Percentiles rank a stretch among this genome's conserved stretches.
Conservation (phyloP, 2,329 filamentous ascomycete species). For the Monosporascus sp. region DNA sequence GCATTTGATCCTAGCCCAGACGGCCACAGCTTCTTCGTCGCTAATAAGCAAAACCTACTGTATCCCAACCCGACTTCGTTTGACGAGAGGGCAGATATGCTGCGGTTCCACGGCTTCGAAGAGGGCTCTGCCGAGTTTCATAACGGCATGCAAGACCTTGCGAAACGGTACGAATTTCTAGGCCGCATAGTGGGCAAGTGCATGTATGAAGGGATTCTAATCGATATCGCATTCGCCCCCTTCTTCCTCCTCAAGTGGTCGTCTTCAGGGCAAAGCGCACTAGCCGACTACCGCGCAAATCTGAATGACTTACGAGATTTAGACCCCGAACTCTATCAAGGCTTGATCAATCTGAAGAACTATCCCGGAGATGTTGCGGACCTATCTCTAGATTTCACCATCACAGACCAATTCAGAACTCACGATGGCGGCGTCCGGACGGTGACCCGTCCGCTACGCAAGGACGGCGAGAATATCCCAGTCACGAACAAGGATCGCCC, state of each 20-base stretch:
- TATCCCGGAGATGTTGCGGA: constrained; percentile 75
- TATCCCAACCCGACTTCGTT: constrained; percentile 81
- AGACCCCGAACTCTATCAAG: constrained; percentile 85
- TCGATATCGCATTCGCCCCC: constrained; percentile 86
- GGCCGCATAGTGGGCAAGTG: constrained; percentile 94
- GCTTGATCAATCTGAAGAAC: constrained; percentile 77
- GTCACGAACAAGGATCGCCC: constrained; percentile 92
- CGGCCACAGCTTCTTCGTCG: constrained; percentile 63
- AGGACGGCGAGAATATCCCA: constrained; percentile 66
- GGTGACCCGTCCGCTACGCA: constrained; percentile 69
- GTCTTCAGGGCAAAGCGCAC: constrained; percentile 55
- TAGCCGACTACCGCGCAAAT: constrained; percentile 74
- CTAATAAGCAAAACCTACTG: constrained; percentile 79
- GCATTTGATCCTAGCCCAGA: constrained; percentile 57
- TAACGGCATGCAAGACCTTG: constrained; percentile 51
- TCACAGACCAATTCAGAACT: constrained; percentile 62
- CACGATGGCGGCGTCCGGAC: constrained; percentile 48
- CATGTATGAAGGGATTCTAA: constrained; percentile 91
- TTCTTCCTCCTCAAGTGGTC: constrained; percentile 98
- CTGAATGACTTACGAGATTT: constrained; percentile 91
- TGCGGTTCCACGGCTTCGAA: constrained; percentile 45
- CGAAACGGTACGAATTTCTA: constrained; percentile 81
- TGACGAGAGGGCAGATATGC: constrained; percentile 59
- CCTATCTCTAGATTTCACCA: constrained; percentile 81
- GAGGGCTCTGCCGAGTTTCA: constrained; percentile 54